Base-by-base conservation (phyloP, 2,329 filamentous ascomycete species). In the Trichoderma atroviride region DNA sequence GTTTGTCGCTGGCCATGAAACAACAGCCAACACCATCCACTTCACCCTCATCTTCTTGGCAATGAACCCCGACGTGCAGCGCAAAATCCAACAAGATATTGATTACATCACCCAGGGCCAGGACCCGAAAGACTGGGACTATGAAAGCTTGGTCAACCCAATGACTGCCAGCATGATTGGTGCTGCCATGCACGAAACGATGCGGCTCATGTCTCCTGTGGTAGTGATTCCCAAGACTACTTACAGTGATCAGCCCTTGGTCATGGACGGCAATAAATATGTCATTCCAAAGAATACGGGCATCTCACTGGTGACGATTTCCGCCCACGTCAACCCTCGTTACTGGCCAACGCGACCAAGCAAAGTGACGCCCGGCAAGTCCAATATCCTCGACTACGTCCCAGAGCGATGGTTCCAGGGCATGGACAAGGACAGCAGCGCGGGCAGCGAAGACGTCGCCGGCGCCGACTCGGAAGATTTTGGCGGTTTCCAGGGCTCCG, bases 1-100 rank as follows among this genome's bases (percentile, higher is more conserved):
- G 79, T 83, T 87, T 70, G 83, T 94, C 1, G 92, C 92, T 0
- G 92, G 92, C 14, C 92, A 96, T 78, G 92, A 96, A 79, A 94
- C 92, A 1, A 91, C 91, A 2, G 92, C 92, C 59, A 93, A 92
- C 78, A 86, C 87, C 4, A 83, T 94, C 50, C 90, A 94, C 79
- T 94, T 92, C 76, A 84, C 88, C 2, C 79, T 94, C 4, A 76
- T 93, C 43, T 85, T 88, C 73, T 85, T 95, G 6, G 92, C 92
- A 16, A 86, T 88, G 74, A 85, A 90, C 74, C 88, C 88, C 6
- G 79, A 82, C 1, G 86, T 86, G 0, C 92, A 96, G 75, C 84
- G 86, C 29, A 83, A 83, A 7, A 79, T 95, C 4, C 92, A 95
- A 74, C 81, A 83, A 56, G 92, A 94, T 71, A 80, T 96, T 31